Conservation (phyloP, 768 basidiomycete species). For the Naganishia friedmannii region DNA sequence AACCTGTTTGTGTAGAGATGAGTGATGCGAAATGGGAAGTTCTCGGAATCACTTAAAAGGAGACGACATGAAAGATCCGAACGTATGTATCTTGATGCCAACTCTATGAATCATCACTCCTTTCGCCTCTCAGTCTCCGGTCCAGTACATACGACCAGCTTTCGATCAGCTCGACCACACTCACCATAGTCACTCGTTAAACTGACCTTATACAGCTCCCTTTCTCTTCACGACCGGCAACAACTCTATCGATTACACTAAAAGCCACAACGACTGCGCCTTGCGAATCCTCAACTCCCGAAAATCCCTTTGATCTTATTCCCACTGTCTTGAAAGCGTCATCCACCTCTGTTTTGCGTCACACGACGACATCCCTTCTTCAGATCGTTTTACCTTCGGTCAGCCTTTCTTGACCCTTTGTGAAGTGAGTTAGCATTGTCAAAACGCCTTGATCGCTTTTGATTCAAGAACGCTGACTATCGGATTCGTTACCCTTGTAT, state of each 20-base stretch:
- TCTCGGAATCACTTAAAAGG: background rate
- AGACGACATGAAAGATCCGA: background rate
- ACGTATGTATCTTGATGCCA: constrained; percentile 7
- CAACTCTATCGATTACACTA: background rate
- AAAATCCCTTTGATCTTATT: background rate
- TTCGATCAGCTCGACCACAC: constrained; percentile 12
- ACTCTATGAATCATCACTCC: background rate
- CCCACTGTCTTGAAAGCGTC: background rate
- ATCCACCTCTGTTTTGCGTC: background rate
- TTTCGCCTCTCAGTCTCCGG: background rate
- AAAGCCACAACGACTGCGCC: background rate
- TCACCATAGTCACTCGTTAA: constrained; percentile 23
- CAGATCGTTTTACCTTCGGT: background rate
- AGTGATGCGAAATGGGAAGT: background rate
- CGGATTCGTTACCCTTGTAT: background rate
- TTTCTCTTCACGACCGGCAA: background rate
- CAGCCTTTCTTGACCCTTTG: constrained; percentile 3
- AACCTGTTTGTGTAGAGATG: background rate
- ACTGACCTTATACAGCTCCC: constrained; percentile 14
- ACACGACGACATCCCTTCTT: background rate
- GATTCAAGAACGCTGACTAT: background rate
- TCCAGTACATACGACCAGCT: background rate
- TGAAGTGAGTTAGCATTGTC: background rate
- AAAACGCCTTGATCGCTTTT: background rate
- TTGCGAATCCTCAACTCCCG: background rate